Conservation (phyloP, 208 protist species). For the Phytomonas sp. region DNA sequence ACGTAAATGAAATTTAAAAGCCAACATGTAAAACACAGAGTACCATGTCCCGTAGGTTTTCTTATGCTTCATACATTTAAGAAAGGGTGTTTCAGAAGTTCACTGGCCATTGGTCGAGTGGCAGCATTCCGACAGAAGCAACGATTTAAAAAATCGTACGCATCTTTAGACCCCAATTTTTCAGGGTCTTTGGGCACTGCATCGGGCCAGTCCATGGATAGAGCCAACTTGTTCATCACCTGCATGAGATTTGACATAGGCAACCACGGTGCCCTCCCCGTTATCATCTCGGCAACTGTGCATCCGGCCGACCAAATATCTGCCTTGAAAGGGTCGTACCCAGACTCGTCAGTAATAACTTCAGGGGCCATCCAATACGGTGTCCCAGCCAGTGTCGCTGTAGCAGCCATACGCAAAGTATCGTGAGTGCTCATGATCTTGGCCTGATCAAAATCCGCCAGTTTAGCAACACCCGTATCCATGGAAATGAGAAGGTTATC, state of each 20-base stretch:
- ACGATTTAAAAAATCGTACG: conserved; percentile 79
- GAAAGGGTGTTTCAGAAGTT: conserved; percentile 77
- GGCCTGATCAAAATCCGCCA: conserved; percentile 97
- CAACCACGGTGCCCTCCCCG: conserved; percentile 72
- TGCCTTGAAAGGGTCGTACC: conserved; percentile 87
- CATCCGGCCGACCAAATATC: conserved; percentile 89
- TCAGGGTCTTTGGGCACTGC: conserved; percentile 70
- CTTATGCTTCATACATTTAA: conserved; percentile 16
- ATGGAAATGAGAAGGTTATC: conserved; percentile 91
- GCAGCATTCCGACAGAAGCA: conserved; percentile 81
- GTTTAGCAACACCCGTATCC: conserved; percentile 92
- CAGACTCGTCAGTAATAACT: conserved; percentile 85
- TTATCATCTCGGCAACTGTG: conserved; percentile 89
- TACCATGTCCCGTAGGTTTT: neutral
- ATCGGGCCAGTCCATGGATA: conserved; percentile 85
- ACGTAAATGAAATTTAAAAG: conserved; percentile 6
- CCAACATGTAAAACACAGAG: conserved; percentile 4
- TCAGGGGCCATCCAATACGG: conserved; percentile 90
- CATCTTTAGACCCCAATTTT: conserved; percentile 65
- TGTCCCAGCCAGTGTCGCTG: conserved; percentile 82
- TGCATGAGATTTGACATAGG: conserved; percentile 86
- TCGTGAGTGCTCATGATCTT: conserved; percentile 87
- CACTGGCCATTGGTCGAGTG: conserved; percentile 50
- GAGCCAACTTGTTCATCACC: conserved; percentile 87
- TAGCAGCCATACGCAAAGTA: conserved; percentile 75